These are phyloP conservation scores for Acer negundo DNA, from an alignment of 345 rosid genomes.

Conservation along the genomic window DNA sequence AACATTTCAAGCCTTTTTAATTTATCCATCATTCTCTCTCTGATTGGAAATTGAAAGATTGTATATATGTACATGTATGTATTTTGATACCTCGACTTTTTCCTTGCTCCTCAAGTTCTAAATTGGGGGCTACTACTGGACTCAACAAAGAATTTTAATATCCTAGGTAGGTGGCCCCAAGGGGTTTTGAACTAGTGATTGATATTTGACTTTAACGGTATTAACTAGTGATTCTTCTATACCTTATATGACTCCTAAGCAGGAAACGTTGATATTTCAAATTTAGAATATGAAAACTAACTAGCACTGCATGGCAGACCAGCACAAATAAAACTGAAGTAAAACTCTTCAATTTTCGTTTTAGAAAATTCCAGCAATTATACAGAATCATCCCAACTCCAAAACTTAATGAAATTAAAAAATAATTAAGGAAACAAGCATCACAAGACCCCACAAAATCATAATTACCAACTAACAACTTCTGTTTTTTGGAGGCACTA, in stretches of 20 bases:
- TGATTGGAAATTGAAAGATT: background rate
- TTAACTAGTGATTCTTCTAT: background rate
- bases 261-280: too few relatives aligned
- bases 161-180: too few relatives aligned
- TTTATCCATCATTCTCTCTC: background rate
- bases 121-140: too few relatives aligned
- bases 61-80: too few relatives aligned
- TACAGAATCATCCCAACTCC: background rate
- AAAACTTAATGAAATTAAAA: too few relatives aligned
- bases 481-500: too few relatives aligned
- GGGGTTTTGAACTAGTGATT: too few relatives aligned
- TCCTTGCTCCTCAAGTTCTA: too few relatives aligned
- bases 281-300: background rate
- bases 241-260: background rate
- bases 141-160: too few relatives aligned
- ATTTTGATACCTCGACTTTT: too few relatives aligned
- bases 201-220: background rate
- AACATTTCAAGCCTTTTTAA: background rate
- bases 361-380: background rate
- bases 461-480: background rate
- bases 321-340: background rate
- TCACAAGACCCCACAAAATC: background rate
- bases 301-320: background rate
- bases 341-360: background rate
- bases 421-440: background rate